Evolutionary conservation across 345 rosid genomes (phyloP).

Genomic region (Gossypium australe): DNA sequence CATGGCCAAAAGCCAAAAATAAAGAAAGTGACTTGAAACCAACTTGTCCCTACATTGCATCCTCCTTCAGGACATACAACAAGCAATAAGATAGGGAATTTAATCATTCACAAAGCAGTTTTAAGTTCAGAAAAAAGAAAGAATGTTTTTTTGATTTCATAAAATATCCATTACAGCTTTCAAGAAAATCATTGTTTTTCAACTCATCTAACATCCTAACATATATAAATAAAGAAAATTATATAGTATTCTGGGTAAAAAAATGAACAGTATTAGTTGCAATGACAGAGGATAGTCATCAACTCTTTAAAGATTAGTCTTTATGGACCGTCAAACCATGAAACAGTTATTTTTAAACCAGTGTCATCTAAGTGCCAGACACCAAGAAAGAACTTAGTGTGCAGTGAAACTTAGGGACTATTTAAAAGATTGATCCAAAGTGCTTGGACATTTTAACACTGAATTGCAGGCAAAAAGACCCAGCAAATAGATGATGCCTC

Average conservation of each 20-base stretch:
- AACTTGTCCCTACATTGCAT: conserved; percentile 33
- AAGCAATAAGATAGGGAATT: conserved; percentile 24
- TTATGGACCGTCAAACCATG: neutral
- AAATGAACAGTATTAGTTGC: too few species aligned
- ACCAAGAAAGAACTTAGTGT: neutral
- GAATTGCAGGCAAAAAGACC: too few species aligned
- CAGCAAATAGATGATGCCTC: neutral
- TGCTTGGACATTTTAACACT: neutral
- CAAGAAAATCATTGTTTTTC: conserved; percentile 6
- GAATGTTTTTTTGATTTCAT: conserved; percentile 15
- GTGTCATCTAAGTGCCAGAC: too few species aligned
- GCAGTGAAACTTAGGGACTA: neutral
- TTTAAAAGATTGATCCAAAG: neutral
- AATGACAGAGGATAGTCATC: too few species aligned
- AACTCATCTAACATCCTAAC: neutral
- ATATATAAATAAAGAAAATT: neutral
- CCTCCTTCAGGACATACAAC: conserved; percentile 21
- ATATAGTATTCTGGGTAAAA: neutral
- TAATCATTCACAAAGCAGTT: conserved; percentile 14
- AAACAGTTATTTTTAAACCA: too few species aligned
- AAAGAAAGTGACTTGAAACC: conserved; percentile 45
- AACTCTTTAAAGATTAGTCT: neutral
- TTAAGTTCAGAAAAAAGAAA: conserved; percentile 8
- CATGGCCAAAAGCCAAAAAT: conserved; percentile 50
- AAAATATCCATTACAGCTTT: neutral